phyloP scores from a whole-genome alignment of 768 basidiomycete species.

The Hericium alpestre region DNA sequence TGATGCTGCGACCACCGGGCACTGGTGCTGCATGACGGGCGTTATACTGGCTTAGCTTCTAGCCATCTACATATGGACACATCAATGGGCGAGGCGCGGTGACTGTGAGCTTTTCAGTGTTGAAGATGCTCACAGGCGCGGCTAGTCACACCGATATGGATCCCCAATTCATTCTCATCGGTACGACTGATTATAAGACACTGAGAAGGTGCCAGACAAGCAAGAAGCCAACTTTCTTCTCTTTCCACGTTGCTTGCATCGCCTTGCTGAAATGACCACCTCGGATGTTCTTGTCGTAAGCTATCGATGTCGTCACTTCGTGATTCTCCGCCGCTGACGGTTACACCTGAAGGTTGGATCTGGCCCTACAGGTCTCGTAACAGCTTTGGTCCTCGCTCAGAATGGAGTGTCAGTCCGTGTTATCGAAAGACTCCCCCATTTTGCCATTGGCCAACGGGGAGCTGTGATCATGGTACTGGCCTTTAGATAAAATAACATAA shows the following conservation, averaged over 20 bases:
- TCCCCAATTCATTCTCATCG: no score
- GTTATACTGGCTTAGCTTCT: no score
- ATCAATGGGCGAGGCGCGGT: no score
- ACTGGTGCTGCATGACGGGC: no score
- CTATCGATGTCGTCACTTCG: no score
- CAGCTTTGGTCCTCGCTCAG: slow-evolving; percentile 2
- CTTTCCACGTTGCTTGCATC: not conserved
- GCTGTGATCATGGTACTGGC: not conserved
- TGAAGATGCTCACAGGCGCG: not conserved
- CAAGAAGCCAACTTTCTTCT: not conserved
- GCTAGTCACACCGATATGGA: not conserved
- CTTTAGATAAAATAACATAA: no score
- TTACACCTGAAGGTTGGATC: slow-evolving; percentile 1
- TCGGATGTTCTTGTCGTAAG: not conserved
- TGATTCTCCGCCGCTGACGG: no score
- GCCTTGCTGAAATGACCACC: not conserved
- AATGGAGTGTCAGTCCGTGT: slow-evolving; percentile 7
- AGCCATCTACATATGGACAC: no score
- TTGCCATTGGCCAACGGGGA: slow-evolving; percentile 1
- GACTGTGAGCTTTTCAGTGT: no score
- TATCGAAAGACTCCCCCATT: slow-evolving; percentile 1
- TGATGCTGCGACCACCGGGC: no score
- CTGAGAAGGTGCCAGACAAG: no score
- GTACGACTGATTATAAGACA: no score
- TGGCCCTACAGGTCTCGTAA: slow-evolving; percentile 5